These are phyloP conservation scores for Debaryomyces tyrocola DNA, from an alignment of 805 yeast genomes.

Conservation along the genomic window DNA sequence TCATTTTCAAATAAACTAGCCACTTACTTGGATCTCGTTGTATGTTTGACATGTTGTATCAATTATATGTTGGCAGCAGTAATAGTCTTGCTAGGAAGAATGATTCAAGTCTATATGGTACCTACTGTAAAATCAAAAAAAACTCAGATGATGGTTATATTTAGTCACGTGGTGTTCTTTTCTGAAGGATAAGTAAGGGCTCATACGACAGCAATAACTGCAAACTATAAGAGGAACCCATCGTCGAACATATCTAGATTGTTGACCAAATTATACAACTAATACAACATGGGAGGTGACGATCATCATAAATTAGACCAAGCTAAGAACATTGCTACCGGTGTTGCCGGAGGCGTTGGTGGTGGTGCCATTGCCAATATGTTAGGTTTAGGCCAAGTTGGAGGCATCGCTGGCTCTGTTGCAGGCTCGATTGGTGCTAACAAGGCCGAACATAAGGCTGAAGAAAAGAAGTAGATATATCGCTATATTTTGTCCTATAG, in stretches of 20 bases:
- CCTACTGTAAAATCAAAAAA: no score
- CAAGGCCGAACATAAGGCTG: slow-evolving; percentile 21
- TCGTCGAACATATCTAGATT: no score
- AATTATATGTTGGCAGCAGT: neutral
- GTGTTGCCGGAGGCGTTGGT: slow-evolving; percentile 15
- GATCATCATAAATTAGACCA: slow-evolving; percentile 8
- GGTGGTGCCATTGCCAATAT: slow-evolving; percentile 27
- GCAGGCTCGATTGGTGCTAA: slow-evolving; percentile 26
- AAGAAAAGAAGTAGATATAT: slow-evolving; percentile 4
- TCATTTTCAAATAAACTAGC: neutral
- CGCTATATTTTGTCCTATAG: neutral
- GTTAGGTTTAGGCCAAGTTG: slow-evolving; percentile 17
- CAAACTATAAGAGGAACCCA: neutral
- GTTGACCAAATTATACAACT: neutral
- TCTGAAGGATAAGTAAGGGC: neutral
- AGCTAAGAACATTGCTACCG: slow-evolving; percentile 6
- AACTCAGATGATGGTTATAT: no score
- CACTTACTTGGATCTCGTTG: slow-evolving; percentile 26
- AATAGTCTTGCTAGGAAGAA: neutral
- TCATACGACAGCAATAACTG: neutral
- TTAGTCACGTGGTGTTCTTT: neutral
- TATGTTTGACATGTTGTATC: neutral
- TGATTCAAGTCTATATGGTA: neutral
- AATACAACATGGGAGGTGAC: slow-evolving; percentile 8
- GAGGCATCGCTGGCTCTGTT: slow-evolving; percentile 27